A percentile compares a stretch with the other conserved stretches of the same genome.
Evolutionary conservation across 2,329 filamentous ascomycete species (phyloP).

Genomic region (Harringtonia lauricola): DNA sequence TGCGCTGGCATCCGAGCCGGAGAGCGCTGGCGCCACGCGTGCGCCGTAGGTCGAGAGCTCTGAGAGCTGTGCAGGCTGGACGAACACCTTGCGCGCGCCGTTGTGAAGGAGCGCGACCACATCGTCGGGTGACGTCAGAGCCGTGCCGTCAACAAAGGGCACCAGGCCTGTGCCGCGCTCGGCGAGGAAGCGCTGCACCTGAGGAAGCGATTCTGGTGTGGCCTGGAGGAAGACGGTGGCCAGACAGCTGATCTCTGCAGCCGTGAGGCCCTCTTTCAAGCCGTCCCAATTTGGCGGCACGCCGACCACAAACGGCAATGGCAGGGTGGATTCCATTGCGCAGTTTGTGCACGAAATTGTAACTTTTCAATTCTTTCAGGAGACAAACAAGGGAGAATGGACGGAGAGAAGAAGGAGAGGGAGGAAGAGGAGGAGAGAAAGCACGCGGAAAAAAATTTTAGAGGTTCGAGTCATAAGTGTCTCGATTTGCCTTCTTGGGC

Average conservation of each 20-base stretch:
- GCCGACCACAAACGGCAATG: constrained; percentile 51
- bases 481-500: constrained; percentile 2
- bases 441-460: neutral
- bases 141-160: constrained; percentile 68
- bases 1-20: constrained; percentile 15
- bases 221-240: constrained; percentile 48
- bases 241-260: constrained; percentile 46
- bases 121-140: constrained; percentile 57
- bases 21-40: constrained; percentile 42
- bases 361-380: too few species aligned
- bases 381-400: too few species aligned
- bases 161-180: constrained; percentile 40
- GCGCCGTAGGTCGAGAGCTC: constrained; percentile 41
- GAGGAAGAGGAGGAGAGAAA: neutral
- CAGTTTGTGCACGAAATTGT: too few species aligned
- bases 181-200: constrained; percentile 34
- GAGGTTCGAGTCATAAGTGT: neutral
- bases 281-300: constrained; percentile 34
- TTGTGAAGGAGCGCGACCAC: constrained; percentile 72
- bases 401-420: too few species aligned
- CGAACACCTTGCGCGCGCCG: constrained; percentile 77
- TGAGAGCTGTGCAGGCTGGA: constrained; percentile 57
- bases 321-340: constrained; percentile 53
- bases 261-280: constrained; percentile 37
- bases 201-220: constrained; percentile 25